phyloP scores from a whole-genome alignment of 768 basidiomycete species.

The Panellus pusillus region DNA sequence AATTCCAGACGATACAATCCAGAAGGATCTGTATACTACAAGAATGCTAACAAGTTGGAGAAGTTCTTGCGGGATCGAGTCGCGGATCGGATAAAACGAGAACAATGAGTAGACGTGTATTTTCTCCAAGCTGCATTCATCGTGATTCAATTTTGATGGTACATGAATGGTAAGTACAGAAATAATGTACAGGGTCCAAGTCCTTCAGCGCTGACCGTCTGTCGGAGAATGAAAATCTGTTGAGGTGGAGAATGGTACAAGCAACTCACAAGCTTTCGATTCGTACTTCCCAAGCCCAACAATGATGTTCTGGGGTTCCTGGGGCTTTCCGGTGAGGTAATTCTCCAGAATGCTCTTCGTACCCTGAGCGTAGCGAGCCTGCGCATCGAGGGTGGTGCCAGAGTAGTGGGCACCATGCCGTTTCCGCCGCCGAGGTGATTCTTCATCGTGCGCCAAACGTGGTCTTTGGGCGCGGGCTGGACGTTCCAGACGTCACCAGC shows the following conservation, averaged over 20 bases:
- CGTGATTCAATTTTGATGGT: too few relatives aligned
- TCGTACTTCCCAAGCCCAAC: constrained; percentile 61
- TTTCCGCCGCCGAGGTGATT: constrained; percentile 84
- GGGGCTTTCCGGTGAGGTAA: constrained; percentile 61
- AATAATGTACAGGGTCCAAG: too few relatives aligned
- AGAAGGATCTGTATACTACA: constrained; percentile 74
- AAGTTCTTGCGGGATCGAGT: constrained; percentile 66
- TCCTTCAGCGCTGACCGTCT: constrained; percentile 54
- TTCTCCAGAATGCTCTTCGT: constrained; percentile 70
- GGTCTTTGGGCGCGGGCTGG: constrained; percentile 84
- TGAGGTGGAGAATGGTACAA: background rate
- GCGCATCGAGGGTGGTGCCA: constrained; percentile 88
- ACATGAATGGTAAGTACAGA: too few relatives aligned
- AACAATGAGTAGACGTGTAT: constrained; percentile 21
- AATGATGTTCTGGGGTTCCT: constrained; percentile 82
- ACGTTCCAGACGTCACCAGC: constrained; percentile 80
- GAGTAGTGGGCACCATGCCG: constrained; percentile 88
- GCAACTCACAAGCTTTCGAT: constrained; percentile 43
- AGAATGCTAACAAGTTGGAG: constrained; percentile 84
- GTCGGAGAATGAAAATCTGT: constrained; percentile 2
- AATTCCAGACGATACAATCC: constrained; percentile 91
- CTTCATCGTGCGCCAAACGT: constrained; percentile 82
- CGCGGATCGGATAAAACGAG: constrained; percentile 33
- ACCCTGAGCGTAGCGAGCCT: constrained; percentile 80
- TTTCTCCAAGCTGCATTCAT: background rate